These are phyloP conservation scores for Trypanosomatidae sp. DNA, from an alignment of 208 protist genomes.

Conservation along the genomic window DNA sequence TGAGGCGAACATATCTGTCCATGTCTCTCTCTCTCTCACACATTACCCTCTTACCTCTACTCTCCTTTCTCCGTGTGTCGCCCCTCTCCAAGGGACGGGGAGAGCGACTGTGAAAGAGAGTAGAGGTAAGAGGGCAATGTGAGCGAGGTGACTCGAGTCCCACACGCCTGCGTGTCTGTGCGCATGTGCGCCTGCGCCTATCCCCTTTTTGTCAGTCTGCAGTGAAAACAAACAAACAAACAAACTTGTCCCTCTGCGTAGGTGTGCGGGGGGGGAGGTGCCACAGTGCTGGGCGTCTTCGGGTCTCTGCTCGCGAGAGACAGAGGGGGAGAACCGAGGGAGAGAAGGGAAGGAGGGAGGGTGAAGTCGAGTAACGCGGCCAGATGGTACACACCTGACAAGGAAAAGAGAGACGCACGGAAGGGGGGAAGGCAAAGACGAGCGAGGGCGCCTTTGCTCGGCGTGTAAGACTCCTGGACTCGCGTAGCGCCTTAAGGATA, in stretches of 20 bases:
- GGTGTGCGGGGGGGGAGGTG: not conserved
- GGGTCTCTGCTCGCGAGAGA: not conserved
- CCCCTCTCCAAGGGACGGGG: not conserved
- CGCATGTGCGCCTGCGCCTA: not conserved
- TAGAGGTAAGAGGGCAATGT: not conserved
- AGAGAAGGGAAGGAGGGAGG: not conserved
- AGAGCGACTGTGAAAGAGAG: not conserved
- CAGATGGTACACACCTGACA: not conserved
- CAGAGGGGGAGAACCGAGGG: not conserved
- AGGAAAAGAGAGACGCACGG: not conserved
- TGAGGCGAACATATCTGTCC: constrained; percentile 3
- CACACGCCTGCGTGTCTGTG: not conserved
- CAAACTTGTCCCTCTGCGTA: not conserved
- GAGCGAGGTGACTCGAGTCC: not conserved
- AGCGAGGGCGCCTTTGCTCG: not conserved
- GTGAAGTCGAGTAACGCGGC: not conserved
- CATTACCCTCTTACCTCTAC: too few relatives aligned
- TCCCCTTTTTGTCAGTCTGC: not conserved
- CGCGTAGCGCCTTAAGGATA: too few relatives aligned
- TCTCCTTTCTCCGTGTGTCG: too few relatives aligned
- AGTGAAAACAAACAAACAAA: not conserved
- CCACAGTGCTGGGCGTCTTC: not conserved
- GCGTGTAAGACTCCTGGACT: too few relatives aligned
- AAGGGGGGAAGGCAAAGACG: not conserved
- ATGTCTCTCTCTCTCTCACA: not conserved